Evolutionary conservation across 495 filamentous ascomycete genomes (phyloP), one percentile per base, ranked within the genome.

Genomic region (Parathielavia hyrcaniae): DNA sequence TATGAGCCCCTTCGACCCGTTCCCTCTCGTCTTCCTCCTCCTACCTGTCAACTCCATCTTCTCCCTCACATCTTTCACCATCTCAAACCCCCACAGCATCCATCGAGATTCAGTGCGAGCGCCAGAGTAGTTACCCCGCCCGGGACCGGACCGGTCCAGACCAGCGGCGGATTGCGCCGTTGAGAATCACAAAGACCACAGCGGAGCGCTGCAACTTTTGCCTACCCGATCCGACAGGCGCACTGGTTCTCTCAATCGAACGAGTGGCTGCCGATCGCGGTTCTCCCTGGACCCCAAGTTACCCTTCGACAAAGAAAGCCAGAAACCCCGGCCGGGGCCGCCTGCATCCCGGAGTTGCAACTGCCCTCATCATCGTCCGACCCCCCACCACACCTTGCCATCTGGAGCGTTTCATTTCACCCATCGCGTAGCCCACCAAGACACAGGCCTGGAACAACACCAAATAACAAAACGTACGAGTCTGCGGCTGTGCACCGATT

Each of bases 391-490:
- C 43, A 26, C 38, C 30, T 58, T 14, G 49, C 58, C 41, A 55
- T 54, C 55, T 49, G 53, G n/a, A 62, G 55, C 48, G 66, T 69
- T 68, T 67, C 66, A 67, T 56, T 50, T 60, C 61, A 52, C 40
- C 63, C 35, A 40, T 58, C 44, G 41, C 50, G 43, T 17, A 40
- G 32, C 8, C 14, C 61, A 50, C 44, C 59, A 52, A 23, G 49
- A 35, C 49, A 38, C 50, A 13, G 40, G 49, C 48, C 66, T 67
- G 66, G 64, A 64, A 67, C 68, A 55, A 70, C 56, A 45, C 17
- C 64, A 46, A 44, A 47, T 39, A 44, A 39, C 47, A 61, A 35
- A 68, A 70, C 67, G 60, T 70, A 67, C 67, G 66, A 70, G 52
- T 48, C 36, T n/a, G 48, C 53, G 22, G 19, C 39, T 38, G 19